Evolutionary conservation across 2,329 filamentous ascomycete species (phyloP).

Genomic region (Apiospora phragmitis): DNA sequence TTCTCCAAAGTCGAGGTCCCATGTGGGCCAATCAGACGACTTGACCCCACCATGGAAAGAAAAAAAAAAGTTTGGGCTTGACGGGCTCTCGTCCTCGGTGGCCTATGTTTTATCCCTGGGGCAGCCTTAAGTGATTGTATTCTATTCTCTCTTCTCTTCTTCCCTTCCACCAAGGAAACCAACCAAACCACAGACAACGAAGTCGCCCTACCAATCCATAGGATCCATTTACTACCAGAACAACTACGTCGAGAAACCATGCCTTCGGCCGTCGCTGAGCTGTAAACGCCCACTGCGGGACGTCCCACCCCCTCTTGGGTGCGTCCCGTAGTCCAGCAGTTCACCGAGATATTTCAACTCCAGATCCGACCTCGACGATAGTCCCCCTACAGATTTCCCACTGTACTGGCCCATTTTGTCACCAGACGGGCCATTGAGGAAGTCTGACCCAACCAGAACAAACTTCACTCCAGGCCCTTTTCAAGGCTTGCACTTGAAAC

Average conservation of each 20-base stretch:
- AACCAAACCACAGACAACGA: slow-evolving; percentile 59
- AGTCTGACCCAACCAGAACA: slow-evolving; percentile 35
- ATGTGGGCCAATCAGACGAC: slow-evolving; percentile 26
- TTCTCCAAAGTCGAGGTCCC: slow-evolving; percentile 14
- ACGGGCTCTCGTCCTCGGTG: slow-evolving; percentile 10
- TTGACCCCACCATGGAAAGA: slow-evolving; percentile 21
- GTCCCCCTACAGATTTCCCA: slow-evolving; percentile 60
- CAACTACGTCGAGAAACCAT: slow-evolving; percentile 72
- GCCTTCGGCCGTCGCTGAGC: slow-evolving; percentile 81
- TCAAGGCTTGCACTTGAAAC: slow-evolving; percentile 16
- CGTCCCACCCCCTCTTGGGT: slow-evolving; percentile 50
- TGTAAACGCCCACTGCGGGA: slow-evolving; percentile 88
- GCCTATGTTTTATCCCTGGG: slow-evolving; percentile 28
- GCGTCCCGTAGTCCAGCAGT: slow-evolving; percentile 82
- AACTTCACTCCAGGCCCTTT: slow-evolving; percentile 24
- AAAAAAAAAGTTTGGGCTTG: slow-evolving; percentile 28
- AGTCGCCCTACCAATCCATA: slow-evolving; percentile 54
- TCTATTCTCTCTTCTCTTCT: slow-evolving; percentile 18
- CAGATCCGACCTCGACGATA: slow-evolving; percentile 63
- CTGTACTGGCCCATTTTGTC: slow-evolving; percentile 38
- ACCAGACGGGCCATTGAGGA: slow-evolving; percentile 23
- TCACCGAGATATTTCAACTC: slow-evolving; percentile 70
- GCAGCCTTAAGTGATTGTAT: not conserved
- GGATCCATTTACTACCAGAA: slow-evolving; percentile 33
- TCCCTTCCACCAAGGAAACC: slow-evolving; percentile 34